A percentile compares a stretch with the other conserved stretches of the same genome.
phyloP scores from a whole-genome alignment of 768 basidiomycete species.

The Leccinum boreale region DNA sequence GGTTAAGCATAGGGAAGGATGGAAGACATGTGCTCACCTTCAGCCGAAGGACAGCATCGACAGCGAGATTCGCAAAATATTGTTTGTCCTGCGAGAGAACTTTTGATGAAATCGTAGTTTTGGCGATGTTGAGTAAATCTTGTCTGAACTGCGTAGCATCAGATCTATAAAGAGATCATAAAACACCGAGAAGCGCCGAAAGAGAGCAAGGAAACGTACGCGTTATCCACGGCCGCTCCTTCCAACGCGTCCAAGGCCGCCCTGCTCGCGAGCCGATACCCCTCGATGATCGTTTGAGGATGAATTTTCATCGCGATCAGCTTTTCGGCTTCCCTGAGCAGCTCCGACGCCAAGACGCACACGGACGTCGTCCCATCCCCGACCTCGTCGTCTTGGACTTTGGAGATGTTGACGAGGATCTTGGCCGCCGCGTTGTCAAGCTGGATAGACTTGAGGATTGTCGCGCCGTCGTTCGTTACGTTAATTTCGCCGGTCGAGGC shows the following conservation, averaged over 20 bases:
- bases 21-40: constrained; percentile 49
- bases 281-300: constrained; percentile 97
- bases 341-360: constrained; percentile 87
- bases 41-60: constrained; percentile 90
- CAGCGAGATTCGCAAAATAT: constrained; percentile 97
- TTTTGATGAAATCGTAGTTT: constrained; percentile 94
- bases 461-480: constrained; percentile 98
- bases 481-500: constrained; percentile 86
- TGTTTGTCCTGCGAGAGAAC: constrained; percentile 96
- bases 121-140: constrained; percentile 95
- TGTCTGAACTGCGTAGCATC: constrained; percentile 75
- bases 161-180: constrained; percentile 41
- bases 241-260: constrained; percentile 86
- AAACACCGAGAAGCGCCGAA: not conserved
- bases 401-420: constrained; percentile 98
- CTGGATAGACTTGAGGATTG: constrained; percentile 95
- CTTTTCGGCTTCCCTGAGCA: constrained; percentile 94
- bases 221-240: constrained; percentile 76
- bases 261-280: constrained; percentile 86
- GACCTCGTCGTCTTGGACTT: constrained; percentile 99
- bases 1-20: not conserved
- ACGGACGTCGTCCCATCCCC: constrained; percentile 94
- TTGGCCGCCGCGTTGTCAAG: constrained; percentile 99
- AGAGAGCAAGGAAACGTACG: constrained; percentile 44
- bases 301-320: constrained; percentile 90